Base-by-base conservation (phyloP, 2,329 filamentous ascomycete genomes). In the Aspergillus puulaauensis region DNA sequence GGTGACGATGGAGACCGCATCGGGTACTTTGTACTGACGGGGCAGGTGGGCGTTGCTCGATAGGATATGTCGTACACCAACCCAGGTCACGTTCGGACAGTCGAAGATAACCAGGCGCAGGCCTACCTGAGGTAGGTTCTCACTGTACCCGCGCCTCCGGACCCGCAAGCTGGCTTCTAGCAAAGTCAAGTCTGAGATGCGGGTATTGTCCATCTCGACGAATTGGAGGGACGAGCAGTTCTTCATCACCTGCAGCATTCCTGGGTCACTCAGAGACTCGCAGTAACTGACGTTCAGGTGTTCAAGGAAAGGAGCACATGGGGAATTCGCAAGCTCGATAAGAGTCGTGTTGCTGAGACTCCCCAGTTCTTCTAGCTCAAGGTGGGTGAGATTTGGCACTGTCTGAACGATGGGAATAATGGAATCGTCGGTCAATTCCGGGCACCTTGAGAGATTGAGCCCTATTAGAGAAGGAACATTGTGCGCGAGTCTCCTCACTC, bases 241-340 rank as follows among this genome's bases (percentile, higher is more conserved):
- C 68, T 91, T 90, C 64, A 98, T 80, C 2, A 97, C 79, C 0
- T 90, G 90, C 0, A 96, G 80, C 84, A 97, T 89, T 56, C 93
- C 93, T 0, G 81, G 78, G 70, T 98, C 95, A 23, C 91, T 87
- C 2, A 99, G 75, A 55, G 84, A 86, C 72, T 96, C 93, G 72
- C 95, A 99, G 72, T 92, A 96, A 67, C 91, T 93, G 65, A 98
- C 83, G 54, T 91, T 93, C 6, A 98, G 82, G 70, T 97, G 92
- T 64, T 89, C 83, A 6, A 99, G 80, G 21, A 77, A 80, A 1
- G 82, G 74, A 0, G 88, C 88, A 69, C 91, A 96, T 0, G 91
- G 88, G 0, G 91, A 84, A 65, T 86, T 88, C 48, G 91, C 87
- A 7, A 99, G 80, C 60, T 89, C 85, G 55, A 91, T 83, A 3